Evolutionary conservation across 2,329 filamentous ascomycete species (phyloP), one percentile per base, ranked within the genome.

Genomic region (Nemania abortiva): DNA sequence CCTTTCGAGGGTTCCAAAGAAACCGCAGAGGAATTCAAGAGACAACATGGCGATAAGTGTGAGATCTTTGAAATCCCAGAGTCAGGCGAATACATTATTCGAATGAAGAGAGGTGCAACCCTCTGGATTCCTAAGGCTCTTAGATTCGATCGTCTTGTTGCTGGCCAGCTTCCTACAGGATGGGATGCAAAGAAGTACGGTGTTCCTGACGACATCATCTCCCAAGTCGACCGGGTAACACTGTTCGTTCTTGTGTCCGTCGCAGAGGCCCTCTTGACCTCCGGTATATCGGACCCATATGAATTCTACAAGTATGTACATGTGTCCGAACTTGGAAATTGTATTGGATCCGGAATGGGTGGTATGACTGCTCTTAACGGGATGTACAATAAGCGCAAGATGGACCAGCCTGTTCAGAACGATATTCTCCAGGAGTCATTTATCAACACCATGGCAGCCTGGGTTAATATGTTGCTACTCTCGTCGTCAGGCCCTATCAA

Each of bases 221-320:
- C 92, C 49, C 96, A 99, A 81, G 96, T 99, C 72, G 97, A 99
- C 78, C 96, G 95, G 6, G 95, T 98, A 74, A 97, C 96, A 1
- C 88, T 99, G 57, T 99, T 93, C 79, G 93, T 98, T 34, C 91
- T 99, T 54, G 95, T 98, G 55, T 97, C 93, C 63, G 97, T 95
- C 56, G 94, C 92, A 1, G 97, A 99, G 82, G 91, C 95, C 68
- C 90, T 99, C 7, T 87, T 99, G 60, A 92, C 94, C 34, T 92
- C 93, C 71, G 96, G 96, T 90, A 95, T 99, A 81, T 98, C 96
- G 29, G 97, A 99, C 79, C 97, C 96, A 22, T 99, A 98, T 79
- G 96, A 99, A 84, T 98, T 99, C 85, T 99, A 99, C 89, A 95
- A 98, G 86, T 99, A 99, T 78, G 95, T 99, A 72, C 96, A 99